Evolutionary conservation across 768 basidiomycete species (phyloP).

Genomic region (Calvatia gigantea): DNA sequence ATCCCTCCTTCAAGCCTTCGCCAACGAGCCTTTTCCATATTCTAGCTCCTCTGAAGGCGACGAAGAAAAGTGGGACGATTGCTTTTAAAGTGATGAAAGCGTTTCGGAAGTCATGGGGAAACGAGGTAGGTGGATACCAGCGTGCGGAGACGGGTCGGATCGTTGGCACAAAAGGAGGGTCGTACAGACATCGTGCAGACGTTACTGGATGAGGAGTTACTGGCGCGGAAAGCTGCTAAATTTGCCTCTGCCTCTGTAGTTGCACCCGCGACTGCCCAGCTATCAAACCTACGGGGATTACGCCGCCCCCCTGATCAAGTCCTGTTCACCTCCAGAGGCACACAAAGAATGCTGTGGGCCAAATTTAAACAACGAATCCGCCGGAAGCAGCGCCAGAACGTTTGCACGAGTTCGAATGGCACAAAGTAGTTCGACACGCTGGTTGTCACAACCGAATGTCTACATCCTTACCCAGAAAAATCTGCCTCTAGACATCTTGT

Average conservation of each 20-base stretch:
- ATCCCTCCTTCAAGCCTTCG: slow-evolving; percentile 51
- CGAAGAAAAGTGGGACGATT: slow-evolving; percentile 50
- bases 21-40: slow-evolving; percentile 58
- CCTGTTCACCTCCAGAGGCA: background rate
- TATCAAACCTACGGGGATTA: background rate
- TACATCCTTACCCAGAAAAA: too few relatives aligned
- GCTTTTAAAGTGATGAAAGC: slow-evolving; percentile 40
- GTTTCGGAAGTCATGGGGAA: slow-evolving; percentile 57
- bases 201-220: background rate
- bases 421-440: too few relatives aligned
- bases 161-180: slow-evolving; percentile 63
- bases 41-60: slow-evolving; percentile 46
- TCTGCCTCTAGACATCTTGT: too few relatives aligned
- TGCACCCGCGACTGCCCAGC: background rate
- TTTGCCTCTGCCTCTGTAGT: background rate
- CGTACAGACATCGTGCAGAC: slow-evolving; percentile 46
- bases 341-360: background rate
- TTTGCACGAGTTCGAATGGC: too few relatives aligned
- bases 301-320: slow-evolving; percentile 5
- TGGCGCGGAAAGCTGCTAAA: background rate
- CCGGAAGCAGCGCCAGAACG: background rate
- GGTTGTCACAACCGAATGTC: background rate
- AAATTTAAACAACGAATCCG: background rate
- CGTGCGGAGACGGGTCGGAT: slow-evolving; percentile 57
- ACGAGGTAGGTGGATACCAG: slow-evolving; percentile 48